A percentile compares a stretch with the other conserved stretches of the same genome.
Evolutionary conservation across 2,329 filamentous ascomycete genomes (phyloP).

Genomic region (Penicillium sp.): DNA sequence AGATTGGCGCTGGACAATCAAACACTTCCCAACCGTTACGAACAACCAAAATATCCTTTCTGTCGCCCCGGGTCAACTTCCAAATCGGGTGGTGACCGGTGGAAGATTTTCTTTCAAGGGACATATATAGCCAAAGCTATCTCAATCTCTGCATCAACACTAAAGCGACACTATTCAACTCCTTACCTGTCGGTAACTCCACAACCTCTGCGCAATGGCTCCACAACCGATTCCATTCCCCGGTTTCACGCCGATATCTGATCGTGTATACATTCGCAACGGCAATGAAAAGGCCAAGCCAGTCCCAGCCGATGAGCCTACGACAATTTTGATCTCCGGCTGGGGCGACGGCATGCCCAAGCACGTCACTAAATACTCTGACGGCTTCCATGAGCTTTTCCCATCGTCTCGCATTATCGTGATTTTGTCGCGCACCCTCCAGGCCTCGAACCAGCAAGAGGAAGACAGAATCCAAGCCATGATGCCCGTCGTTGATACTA

Average conservation of each 20-base stretch:
- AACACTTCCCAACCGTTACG: slow-evolving; percentile 6
- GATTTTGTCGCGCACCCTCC: slow-evolving; percentile 54
- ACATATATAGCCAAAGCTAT: background rate
- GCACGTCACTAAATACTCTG: slow-evolving; percentile 59
- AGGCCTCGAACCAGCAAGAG: slow-evolving; percentile 49
- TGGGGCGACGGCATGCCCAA: slow-evolving; percentile 61
- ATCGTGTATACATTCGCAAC: slow-evolving; percentile 51
- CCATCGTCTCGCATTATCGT: slow-evolving; percentile 55
- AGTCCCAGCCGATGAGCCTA: slow-evolving; percentile 33
- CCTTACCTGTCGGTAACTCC: background rate
- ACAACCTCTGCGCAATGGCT: slow-evolving; percentile 14
- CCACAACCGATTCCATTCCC: slow-evolving; percentile 33
- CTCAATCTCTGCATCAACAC: background rate
- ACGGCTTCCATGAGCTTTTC: slow-evolving; percentile 55
- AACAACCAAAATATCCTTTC: background rate
- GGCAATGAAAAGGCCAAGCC: slow-evolving; percentile 18
- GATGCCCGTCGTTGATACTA: slow-evolving; percentile 41
- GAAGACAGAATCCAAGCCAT: slow-evolving; percentile 50
- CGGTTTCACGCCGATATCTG: slow-evolving; percentile 52
- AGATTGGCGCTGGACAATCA: slow-evolving; percentile 4
- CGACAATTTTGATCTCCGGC: slow-evolving; percentile 52
- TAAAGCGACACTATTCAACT: background rate
- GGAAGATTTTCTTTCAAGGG: background rate
- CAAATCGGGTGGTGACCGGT: background rate
- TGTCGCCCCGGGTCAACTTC: background rate